A percentile compares a stretch with the other conserved stretches of the same genome.
Evolutionary conservation across 2,329 filamentous ascomycete genomes (phyloP).

Genomic region (Pleurostoma richardsiae): DNA sequence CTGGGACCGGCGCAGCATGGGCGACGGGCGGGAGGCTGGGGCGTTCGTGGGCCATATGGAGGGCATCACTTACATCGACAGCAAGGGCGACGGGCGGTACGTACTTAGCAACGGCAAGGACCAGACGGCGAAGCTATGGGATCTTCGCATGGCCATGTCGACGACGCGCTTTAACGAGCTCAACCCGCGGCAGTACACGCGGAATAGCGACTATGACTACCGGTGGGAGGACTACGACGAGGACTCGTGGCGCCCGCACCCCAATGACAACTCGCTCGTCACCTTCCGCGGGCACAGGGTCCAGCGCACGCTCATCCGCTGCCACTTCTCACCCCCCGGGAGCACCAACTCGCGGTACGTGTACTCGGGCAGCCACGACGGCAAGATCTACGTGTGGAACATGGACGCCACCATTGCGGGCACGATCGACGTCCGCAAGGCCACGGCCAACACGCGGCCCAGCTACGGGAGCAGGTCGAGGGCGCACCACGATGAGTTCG

Average conservation of each 20-base stretch:
- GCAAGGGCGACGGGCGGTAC: conserved; percentile 69
- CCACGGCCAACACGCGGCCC: conserved; percentile 38
- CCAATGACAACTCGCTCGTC: conserved; percentile 84
- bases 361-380: conserved; percentile 86
- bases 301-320: conserved; percentile 84
- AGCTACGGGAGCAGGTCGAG: conserved; percentile 5
- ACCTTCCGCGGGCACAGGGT: conserved; percentile 91
- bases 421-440: conserved; percentile 70
- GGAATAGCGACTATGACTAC: conserved; percentile 65
- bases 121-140: conserved; percentile 97
- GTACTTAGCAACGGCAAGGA: conserved; percentile 94
- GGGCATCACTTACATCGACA: conserved; percentile 64
- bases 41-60: conserved; percentile 64
- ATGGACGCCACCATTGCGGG: conserved; percentile 80
- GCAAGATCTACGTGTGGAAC: conserved; percentile 88
- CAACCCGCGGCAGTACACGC: conserved; percentile 49
- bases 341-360: conserved; percentile 90
- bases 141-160: conserved; percentile 82
- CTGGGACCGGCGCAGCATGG: conserved; percentile 92
- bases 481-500: conserved; percentile 44
- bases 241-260: conserved; percentile 65
- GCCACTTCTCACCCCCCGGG: conserved; percentile 85
- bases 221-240: conserved; percentile 63
- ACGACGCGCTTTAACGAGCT: conserved; percentile 57
- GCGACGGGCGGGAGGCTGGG: conserved; percentile 67